Percentiles rank a stretch among this genome's conserved stretches.
These are phyloP conservation scores for Chrysosporium keratinophilum DNA, from an alignment of 2,329 filamentous ascomycete species.

Conservation along the genomic window DNA sequence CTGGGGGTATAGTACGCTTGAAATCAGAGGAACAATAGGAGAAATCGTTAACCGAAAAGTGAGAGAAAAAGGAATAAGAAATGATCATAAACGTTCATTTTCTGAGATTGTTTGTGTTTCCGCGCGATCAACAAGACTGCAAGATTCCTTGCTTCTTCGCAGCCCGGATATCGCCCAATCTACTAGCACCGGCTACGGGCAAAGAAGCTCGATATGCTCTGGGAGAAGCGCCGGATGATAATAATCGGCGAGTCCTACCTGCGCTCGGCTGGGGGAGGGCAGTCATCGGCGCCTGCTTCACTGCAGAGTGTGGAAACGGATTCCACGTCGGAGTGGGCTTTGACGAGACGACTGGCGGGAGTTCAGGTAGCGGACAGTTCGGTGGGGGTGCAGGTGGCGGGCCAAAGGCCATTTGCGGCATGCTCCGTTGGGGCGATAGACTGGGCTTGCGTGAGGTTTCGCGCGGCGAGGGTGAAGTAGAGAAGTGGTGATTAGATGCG, in stretches of 20 bases:
- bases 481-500: background rate
- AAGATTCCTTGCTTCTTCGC: constrained; percentile 1
- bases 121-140: background rate
- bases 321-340: background rate
- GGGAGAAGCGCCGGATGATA: background rate
- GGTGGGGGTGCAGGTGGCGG: constrained; percentile 23
- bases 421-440: constrained; percentile 17
- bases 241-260: background rate
- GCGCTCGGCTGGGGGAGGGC: background rate
- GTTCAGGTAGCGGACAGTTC: constrained; percentile 21
- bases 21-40: no score
- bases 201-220: background rate
- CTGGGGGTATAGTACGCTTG: no score
- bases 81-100: no score
- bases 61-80: no score
- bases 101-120: background rate
- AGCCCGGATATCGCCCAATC: background rate
- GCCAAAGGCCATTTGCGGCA: constrained; percentile 19
- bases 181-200: background rate
- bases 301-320: background rate
- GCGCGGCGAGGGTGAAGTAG: background rate
- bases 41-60: no score
- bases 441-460: background rate
- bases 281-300: background rate
- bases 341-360: constrained; percentile 13